These are phyloP conservation scores for Pseudocohnilembus persalinus DNA, from an alignment of 169 alveolate genomes.

Conservation along the genomic window DNA sequence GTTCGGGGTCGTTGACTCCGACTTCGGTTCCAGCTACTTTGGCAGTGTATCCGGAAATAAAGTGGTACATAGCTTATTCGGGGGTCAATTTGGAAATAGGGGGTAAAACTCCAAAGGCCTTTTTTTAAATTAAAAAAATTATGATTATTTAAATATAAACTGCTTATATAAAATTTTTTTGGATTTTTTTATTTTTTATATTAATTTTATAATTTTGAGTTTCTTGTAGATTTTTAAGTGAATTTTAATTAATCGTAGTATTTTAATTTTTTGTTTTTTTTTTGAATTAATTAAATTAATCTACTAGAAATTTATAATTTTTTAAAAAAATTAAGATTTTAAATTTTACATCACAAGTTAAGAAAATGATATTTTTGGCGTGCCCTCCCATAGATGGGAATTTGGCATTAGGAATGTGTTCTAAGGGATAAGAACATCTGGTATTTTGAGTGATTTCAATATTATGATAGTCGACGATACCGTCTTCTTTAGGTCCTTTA, in stretches of 20 bases:
- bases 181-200: too few relatives aligned
- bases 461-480: constrained; percentile 91
- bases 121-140: too few relatives aligned
- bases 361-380: constrained; percentile 93
- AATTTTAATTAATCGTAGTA: too few relatives aligned
- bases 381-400: constrained; percentile 95
- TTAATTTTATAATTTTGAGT: too few relatives aligned
- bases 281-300: neutral
- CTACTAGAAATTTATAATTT: neutral
- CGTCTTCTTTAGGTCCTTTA: constrained; percentile 70
- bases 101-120: constrained; percentile 95
- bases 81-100: constrained; percentile 91
- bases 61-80: constrained; percentile 94
- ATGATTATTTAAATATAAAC: too few relatives aligned
- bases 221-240: too few relatives aligned
- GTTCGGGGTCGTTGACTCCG: constrained; percentile 91
- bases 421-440: constrained; percentile 93
- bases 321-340: too few relatives aligned
- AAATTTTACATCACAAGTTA: constrained; percentile 87
- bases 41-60: constrained; percentile 95
- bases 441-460: constrained; percentile 92
- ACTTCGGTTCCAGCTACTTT: constrained; percentile 95
- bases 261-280: too few relatives aligned
- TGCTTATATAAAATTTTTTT: too few relatives aligned
- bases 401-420: constrained; percentile 90